phyloP scores from a whole-genome alignment of 495 filamentous ascomycete genomes.

The Penicillium simplicissimum region DNA sequence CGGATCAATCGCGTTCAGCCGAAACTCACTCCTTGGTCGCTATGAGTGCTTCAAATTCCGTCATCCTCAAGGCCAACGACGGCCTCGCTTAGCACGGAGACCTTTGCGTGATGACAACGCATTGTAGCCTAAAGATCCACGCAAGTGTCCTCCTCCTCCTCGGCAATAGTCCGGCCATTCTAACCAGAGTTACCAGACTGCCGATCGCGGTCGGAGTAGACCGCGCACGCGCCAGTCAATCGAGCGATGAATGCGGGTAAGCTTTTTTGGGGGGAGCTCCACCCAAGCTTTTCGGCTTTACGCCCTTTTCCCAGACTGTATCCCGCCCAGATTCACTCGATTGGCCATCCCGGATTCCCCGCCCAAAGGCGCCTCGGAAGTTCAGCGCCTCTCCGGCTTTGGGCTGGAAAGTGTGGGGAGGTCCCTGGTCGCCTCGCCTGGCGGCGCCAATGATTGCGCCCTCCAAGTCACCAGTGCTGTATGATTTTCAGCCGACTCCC shows the following conservation, averaged over 20 bases:
- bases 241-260: slow-evolving; percentile 7
- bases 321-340: slow-evolving; percentile 13
- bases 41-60: too few relatives aligned
- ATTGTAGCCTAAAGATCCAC: not conserved
- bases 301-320: not conserved
- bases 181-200: not conserved
- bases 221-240: not conserved
- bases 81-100: too few relatives aligned
- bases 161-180: not conserved
- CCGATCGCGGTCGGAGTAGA: not conserved
- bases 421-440: not conserved
- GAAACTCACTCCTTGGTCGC: too few relatives aligned
- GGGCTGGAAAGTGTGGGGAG: slow-evolving; percentile 1
- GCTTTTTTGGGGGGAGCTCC: slow-evolving; percentile 12
- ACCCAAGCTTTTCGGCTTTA: slow-evolving; percentile 15
- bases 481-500: too few relatives aligned
- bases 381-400: slow-evolving; percentile 6
- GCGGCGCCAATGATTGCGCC: not conserved
- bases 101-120: too few relatives aligned
- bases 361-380: not conserved
- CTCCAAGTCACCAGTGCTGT: not conserved
- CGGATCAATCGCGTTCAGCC: too few relatives aligned
- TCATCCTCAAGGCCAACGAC: too few relatives aligned
- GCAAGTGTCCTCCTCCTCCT: not conserved
- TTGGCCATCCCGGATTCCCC: slow-evolving; percentile 8